phyloP scores from a whole-genome alignment of 305 asterid species.

The Plantago lanceolata region DNA sequence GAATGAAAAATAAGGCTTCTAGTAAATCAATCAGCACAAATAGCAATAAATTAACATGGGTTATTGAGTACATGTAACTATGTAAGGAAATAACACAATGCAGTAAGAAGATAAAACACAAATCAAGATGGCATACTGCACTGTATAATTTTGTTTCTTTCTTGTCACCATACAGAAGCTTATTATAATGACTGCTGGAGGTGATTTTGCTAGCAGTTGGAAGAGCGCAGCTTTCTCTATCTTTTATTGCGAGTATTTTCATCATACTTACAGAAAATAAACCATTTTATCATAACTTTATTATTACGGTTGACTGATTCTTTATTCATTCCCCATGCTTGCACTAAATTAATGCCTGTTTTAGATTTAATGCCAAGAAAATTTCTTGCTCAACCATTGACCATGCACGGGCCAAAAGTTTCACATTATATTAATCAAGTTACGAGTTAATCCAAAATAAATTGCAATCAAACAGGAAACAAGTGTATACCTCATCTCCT shows the following conservation, averaged over 20 bases:
- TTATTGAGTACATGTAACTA: too few relatives aligned
- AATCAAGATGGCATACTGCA: too few relatives aligned
- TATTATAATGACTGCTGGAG: too few relatives aligned
- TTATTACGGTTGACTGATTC: not conserved
- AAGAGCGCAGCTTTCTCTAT: too few relatives aligned
- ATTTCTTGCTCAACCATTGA: not conserved
- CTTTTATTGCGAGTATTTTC: too few relatives aligned
- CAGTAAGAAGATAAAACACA: too few relatives aligned
- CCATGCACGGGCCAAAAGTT: conserved; percentile 8
- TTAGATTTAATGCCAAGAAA: not conserved
- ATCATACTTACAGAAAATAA: too few relatives aligned
- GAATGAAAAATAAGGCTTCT: conserved; percentile 11
- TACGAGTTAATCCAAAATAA: not conserved
- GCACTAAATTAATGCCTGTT: conserved; percentile 5
- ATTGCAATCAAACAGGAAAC: not conserved
- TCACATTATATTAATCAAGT: not conserved
- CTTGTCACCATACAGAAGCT: too few relatives aligned
- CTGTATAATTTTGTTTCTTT: too few relatives aligned
- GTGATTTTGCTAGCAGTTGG: too few relatives aligned
- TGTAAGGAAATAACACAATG: too few relatives aligned
- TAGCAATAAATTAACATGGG: not conserved
- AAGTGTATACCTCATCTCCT: conserved; percentile 73
- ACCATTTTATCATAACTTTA: too few relatives aligned
- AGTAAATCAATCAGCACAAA: conserved; percentile 6
- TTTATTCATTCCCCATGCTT: not conserved